A percentile compares a stretch with the other conserved stretches of the same genome.
phyloP scores from a whole-genome alignment of 1,284 basidiomycete species.

The Trametes hirsuta region DNA sequence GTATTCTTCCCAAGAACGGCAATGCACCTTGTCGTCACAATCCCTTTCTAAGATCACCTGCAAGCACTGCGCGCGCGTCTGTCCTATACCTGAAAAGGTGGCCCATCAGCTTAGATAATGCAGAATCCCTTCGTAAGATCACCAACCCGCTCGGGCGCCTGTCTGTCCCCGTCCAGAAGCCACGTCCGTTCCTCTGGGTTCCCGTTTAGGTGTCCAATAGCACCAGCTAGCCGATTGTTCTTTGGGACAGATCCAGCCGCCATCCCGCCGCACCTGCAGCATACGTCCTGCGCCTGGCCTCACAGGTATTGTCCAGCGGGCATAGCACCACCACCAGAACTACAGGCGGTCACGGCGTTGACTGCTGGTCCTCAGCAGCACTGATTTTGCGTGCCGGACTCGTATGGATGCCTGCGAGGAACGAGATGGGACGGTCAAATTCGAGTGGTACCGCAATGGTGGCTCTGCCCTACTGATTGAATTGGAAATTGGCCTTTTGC shows the following conservation, averaged over 20 bases:
- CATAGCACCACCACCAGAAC: no score
- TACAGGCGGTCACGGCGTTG: no score
- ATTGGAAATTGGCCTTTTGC: no score
- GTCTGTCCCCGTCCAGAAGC: not conserved
- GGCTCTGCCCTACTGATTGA: no score
- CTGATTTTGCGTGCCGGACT: no score
- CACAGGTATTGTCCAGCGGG: not conserved
- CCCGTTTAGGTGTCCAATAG: slow-evolving; percentile 4
- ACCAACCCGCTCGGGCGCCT: slow-evolving; percentile 1
- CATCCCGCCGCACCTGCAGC: not conserved
- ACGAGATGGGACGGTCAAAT: no score
- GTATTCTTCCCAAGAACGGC: not conserved
- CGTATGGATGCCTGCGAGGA: no score
- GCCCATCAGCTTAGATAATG: not conserved
- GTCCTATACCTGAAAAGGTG: not conserved
- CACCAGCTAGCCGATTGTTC: slow-evolving; percentile 4
- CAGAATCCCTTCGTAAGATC: not conserved
- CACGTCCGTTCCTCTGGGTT: not conserved
- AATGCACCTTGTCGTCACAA: not conserved
- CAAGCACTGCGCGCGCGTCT: not conserved
- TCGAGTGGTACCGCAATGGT: no score
- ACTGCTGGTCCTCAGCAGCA: no score
- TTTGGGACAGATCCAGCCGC: not conserved
- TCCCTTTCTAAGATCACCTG: slow-evolving; percentile 5
- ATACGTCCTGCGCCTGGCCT: not conserved